Percentiles rank a stretch among this genome's conserved stretches.
Conservation (phyloP, 2,329 filamentous ascomycete species). For the Xylariaceae sp. region DNA sequence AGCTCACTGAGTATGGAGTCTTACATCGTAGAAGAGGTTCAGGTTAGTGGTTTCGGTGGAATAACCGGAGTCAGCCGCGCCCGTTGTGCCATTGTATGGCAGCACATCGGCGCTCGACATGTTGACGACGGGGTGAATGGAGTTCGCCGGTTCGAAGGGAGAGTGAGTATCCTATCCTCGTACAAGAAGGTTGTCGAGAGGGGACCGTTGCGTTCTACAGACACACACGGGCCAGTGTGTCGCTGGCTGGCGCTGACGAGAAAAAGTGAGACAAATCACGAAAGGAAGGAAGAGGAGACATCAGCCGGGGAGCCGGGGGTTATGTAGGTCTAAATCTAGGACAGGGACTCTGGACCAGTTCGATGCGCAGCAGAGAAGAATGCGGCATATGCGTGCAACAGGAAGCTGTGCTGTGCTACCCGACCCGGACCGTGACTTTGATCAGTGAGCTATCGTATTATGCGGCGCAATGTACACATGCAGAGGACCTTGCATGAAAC, state of each 20-base stretch:
- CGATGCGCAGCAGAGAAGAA: not conserved
- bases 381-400: not conserved
- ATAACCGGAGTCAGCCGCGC: slow-evolving; percentile 50
- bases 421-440: too few relatives aligned
- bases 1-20: slow-evolving; percentile 23
- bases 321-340: slow-evolving; percentile 17
- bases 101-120: slow-evolving; percentile 32
- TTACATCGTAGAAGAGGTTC: slow-evolving; percentile 80
- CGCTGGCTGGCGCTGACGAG: not conserved
- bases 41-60: slow-evolving; percentile 61
- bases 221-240: slow-evolving; percentile 10
- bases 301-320: not conserved
- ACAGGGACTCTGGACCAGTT: not conserved
- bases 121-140: slow-evolving; percentile 12
- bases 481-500: too few relatives aligned
- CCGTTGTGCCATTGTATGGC: slow-evolving; percentile 51
- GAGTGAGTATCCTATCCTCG: slow-evolving; percentile 3
- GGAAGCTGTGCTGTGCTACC: too few relatives aligned
- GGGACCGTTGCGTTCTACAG: slow-evolving; percentile 1
- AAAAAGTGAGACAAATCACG: slow-evolving; percentile 1
- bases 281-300: slow-evolving; percentile 1
- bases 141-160: not conserved
- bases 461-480: too few relatives aligned
- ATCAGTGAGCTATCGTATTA: too few relatives aligned
- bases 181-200: slow-evolving; percentile 1